These are phyloP conservation scores for Phoma sp. DNA, from an alignment of 2,329 filamentous ascomycete species.

Conservation along the genomic window DNA sequence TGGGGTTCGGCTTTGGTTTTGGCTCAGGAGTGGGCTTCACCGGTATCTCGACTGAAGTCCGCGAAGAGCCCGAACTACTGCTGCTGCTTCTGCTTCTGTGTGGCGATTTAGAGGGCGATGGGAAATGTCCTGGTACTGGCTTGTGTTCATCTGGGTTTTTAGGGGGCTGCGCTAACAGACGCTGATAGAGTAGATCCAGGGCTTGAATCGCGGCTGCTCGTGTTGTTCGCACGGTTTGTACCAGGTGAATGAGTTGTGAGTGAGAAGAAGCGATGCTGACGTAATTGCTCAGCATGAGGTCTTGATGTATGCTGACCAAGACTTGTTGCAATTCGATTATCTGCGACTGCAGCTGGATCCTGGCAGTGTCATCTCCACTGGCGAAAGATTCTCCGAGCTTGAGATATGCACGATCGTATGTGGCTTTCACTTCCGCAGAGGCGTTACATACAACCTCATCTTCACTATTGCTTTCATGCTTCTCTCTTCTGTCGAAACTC, in stretches of 20 bases:
- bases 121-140: constrained; percentile 28
- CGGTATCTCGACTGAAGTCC: not conserved
- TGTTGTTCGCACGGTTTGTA: constrained; percentile 35
- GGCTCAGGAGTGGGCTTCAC: constrained; percentile 3
- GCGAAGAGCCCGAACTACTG: constrained; percentile 8
- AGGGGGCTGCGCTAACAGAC: constrained; percentile 24
- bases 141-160: constrained; percentile 13
- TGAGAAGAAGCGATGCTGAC: constrained; percentile 30
- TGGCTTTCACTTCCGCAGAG: constrained; percentile 30
- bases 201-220: constrained; percentile 37
- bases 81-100: constrained; percentile 5
- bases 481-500: constrained; percentile 20
- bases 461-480: constrained; percentile 32
- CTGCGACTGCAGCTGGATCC: constrained; percentile 40
- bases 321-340: constrained; percentile 42
- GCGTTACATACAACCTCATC: constrained; percentile 37
- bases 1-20: constrained; percentile 6
- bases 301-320: constrained; percentile 37
- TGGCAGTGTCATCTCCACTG: constrained; percentile 39
- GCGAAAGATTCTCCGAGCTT: constrained; percentile 40
- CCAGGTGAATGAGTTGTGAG: constrained; percentile 36
- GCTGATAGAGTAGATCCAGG: constrained; percentile 36
- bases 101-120: constrained; percentile 9
- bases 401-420: constrained; percentile 40
- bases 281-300: constrained; percentile 32